Percentiles rank a stretch among this genome's conserved stretches.
phyloP scores from a whole-genome alignment of 305 asterid species.

The Plantago coronopus region DNA sequence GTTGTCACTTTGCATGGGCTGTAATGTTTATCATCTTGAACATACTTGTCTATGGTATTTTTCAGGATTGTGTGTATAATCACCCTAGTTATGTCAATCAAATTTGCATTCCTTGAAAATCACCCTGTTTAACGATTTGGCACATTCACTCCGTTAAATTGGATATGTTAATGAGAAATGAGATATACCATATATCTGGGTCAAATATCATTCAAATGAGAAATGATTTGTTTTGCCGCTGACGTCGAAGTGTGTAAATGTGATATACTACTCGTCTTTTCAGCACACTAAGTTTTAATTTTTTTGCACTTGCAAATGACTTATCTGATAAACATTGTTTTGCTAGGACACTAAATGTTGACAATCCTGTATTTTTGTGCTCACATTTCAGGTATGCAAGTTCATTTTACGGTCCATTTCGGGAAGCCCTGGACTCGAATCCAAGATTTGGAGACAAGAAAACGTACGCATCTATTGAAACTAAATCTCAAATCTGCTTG shows the following conservation, averaged over 20 bases:
- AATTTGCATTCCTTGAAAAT: neutral
- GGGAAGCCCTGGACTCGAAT: slow-evolving; percentile 94
- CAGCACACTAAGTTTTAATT: neutral
- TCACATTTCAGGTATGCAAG: slow-evolving; percentile 78
- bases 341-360: neutral
- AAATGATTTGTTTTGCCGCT: neutral
- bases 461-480: slow-evolving; percentile 47
- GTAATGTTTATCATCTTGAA: neutral
- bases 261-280: neutral
- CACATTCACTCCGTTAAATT: too few relatives aligned
- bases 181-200: neutral
- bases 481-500: neutral
- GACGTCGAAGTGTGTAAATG: neutral
- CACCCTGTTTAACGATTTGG: neutral
- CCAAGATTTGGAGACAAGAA: slow-evolving; percentile 98
- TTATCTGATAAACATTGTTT: neutral
- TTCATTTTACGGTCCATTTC: slow-evolving; percentile 90
- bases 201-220: neutral
- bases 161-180: too few relatives aligned
- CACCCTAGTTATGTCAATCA: neutral
- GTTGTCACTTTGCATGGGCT: neutral
- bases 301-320: too few relatives aligned
- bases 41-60: neutral
- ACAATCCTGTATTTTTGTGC: slow-evolving; percentile 9
- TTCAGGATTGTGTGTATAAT: neutral